Evolutionary conservation across 352 stramenopile genomes (phyloP), one percentile per base, ranked within the genome.

Genomic region (Globisporangium nodosum): DNA sequence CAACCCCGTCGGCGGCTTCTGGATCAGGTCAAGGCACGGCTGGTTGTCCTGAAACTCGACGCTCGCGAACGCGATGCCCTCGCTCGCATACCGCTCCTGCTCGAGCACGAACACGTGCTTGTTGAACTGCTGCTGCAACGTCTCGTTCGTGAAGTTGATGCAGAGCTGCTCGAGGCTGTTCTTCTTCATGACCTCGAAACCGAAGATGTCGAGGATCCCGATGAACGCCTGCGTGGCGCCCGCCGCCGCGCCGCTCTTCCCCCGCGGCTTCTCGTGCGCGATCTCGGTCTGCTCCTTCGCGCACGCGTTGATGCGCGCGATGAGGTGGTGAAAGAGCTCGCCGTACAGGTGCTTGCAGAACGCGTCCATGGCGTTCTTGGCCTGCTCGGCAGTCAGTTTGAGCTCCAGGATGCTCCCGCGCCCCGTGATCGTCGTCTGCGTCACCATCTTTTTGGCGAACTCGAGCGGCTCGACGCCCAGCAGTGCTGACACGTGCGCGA

Each of bases 81-180:
- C 85, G 13, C 61, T 64, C 4, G 83, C 83, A 49, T 94, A 94
- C 21, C 83, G 71, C 53, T 91, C 81, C 51, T 94, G 81, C 51
- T 94, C 85, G 0, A 92, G 60, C 42, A 92, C 81, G 50, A 94
- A 94, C 8, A 92, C 81, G 56, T 96, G 84, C 51, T 87, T 82
- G 65, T 96, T 97, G 64, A 96, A 96, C 53, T 93, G 87, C 58
- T 94, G 85, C 57, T 96, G 88, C 7, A 97, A 68, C 39, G 80
- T 94, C 67, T 97, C 88, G 67, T 97, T 97, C 27, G 85, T 92
- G 57, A 94, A 97, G 60, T 97, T 96, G 70, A 97, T 96, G 58
- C 87, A 94, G 5, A 97, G 64, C 53, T 97, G 88, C 66, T 97
- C 88, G 12, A 97, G 71, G 40, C 78, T 93, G 70, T 97, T 97